phyloP scores from a whole-genome alignment of 108 stramenopile genomes.

The Discostella stelligeroides region DNA sequence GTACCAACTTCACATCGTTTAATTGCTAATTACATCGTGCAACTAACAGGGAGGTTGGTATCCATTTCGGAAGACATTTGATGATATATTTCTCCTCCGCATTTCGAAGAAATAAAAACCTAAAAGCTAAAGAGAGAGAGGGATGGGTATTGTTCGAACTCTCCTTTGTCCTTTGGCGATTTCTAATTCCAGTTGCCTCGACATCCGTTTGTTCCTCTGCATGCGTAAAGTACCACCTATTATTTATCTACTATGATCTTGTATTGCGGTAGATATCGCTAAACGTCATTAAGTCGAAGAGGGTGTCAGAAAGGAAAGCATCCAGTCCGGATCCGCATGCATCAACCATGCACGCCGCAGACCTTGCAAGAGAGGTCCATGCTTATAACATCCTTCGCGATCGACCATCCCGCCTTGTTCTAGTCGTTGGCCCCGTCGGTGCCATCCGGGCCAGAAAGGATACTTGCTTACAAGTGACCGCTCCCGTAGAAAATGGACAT shows the following conservation, averaged over 20 bases:
- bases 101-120: conserved; percentile 9
- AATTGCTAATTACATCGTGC: background rate
- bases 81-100: conserved; percentile 57
- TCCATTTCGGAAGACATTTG: conserved; percentile 64
- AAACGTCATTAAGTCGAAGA: no score
- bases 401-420: conserved; percentile 25
- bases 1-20: background rate
- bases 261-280: no score
- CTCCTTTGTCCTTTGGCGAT: no score
- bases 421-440: conserved; percentile 20
- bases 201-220: no score
- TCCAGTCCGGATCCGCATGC: no score
- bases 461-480: conserved; percentile 23
- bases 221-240: no score
- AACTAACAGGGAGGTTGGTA: conserved; percentile 63
- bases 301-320: no score
- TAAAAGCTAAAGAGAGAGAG: no score
- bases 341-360: conserved; percentile 12
- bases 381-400: conserved; percentile 10
- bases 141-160: no score
- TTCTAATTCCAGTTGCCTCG: no score
- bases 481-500: conserved; percentile 15
- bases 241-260: no score
- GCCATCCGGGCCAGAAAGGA: conserved; percentile 15
- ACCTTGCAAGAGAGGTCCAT: conserved; percentile 29